Percentiles rank a stretch among this genome's conserved stretches.
These are phyloP conservation scores for Dillenia suffruticosa DNA, from an alignment of 164 flowering plant genomes.

Conservation along the genomic window DNA sequence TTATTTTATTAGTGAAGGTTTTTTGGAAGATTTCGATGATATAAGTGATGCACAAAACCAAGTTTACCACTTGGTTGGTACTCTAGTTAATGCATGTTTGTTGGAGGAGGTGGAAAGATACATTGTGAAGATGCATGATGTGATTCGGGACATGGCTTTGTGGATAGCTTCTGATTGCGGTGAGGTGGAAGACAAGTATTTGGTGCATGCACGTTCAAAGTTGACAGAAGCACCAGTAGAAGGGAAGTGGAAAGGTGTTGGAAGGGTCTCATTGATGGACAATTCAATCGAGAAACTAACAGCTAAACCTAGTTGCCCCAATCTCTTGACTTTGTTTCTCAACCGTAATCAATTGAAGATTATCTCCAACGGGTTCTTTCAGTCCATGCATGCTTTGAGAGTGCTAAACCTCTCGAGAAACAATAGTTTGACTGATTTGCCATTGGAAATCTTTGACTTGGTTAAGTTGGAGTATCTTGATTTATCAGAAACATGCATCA, in stretches of 20 bases:
- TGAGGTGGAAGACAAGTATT: background rate
- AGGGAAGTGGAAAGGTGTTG: conserved; percentile 10
- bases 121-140: conserved; percentile 12
- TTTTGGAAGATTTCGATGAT: background rate
- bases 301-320: conserved; percentile 13
- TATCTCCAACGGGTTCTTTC: conserved; percentile 6
- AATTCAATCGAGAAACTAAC: conserved; percentile 1
- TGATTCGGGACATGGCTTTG: conserved; percentile 9
- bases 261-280: conserved; percentile 11
- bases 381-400: conserved; percentile 7
- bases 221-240: background rate
- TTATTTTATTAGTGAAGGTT: conserved; percentile 6
- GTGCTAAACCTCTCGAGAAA: conserved; percentile 12
- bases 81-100: conserved; percentile 1
- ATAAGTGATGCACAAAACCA: background rate
- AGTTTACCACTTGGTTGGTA: conserved; percentile 4
- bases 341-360: conserved; percentile 2
- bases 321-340: conserved; percentile 15
- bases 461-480: background rate
- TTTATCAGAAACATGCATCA: too few relatives aligned
- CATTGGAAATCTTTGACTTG: background rate
- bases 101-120: conserved; percentile 6
- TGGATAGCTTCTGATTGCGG: conserved; percentile 12
- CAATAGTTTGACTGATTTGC: too few relatives aligned
- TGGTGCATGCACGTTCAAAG: conserved; percentile 4